Evolutionary conservation across 2,329 filamentous ascomycete genomes (phyloP).

Genomic region (Chalaropsis ovoidea): DNA sequence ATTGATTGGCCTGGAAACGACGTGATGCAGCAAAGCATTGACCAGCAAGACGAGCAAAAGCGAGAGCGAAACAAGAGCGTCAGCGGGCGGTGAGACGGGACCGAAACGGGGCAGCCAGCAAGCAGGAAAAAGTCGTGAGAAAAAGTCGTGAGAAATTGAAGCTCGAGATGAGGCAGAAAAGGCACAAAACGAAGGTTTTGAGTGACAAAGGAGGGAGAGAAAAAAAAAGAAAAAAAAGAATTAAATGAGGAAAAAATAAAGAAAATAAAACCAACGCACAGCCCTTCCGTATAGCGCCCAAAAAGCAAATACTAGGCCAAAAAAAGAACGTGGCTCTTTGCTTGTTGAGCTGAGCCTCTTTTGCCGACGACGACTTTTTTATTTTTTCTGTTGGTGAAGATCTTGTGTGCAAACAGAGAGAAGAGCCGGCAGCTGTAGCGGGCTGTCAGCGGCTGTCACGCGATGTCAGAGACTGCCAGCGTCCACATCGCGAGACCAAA

Average conservation of each 20-base stretch:
- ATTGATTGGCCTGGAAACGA: background rate
- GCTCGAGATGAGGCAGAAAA: background rate
- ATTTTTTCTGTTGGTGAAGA: too few species aligned
- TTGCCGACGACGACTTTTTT: slow-evolving; percentile 2
- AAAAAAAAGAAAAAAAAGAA: background rate
- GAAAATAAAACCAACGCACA: background rate
- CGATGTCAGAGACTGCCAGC: background rate
- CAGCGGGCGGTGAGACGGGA: background rate
- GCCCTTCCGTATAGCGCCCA: background rate
- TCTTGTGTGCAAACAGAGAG: background rate
- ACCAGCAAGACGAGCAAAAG: background rate
- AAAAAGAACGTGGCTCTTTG: slow-evolving; percentile 6
- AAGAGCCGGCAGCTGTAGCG: background rate
- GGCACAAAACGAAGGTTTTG: background rate
- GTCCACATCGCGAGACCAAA: background rate
- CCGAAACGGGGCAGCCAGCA: too few species aligned
- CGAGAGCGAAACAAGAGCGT: background rate
- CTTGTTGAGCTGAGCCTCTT: slow-evolving; percentile 3
- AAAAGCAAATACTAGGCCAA: slow-evolving; percentile 7
- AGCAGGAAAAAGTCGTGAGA: background rate
- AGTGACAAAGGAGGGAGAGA: too few species aligned
- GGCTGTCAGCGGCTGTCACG: background rate
- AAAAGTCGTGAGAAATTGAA: background rate
- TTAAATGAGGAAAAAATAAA: background rate
- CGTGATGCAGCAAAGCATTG: slow-evolving; percentile 6